These are phyloP conservation scores for Mycoemilia scoparia DNA, from an alignment of 192 early-diverging fungal species.

Conservation along the genomic window DNA sequence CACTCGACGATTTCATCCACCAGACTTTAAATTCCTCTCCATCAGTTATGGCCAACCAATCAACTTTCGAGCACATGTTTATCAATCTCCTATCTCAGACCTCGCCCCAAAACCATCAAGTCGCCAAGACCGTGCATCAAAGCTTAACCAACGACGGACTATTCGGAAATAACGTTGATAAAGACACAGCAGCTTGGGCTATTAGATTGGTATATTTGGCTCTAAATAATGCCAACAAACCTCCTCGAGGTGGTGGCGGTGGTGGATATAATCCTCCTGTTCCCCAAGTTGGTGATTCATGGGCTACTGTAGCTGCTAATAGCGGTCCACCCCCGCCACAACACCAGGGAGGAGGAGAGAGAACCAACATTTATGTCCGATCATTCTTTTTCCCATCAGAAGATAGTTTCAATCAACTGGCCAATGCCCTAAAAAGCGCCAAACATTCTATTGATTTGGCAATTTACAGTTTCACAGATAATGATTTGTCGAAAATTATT, in stretches of 20 bases:
- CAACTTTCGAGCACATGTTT: conserved; percentile 20
- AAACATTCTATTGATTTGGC: conserved; percentile 43
- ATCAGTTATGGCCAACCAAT: conserved; percentile 11
- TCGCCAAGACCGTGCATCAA: conserved; percentile 13
- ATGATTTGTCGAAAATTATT: conserved; percentile 48
- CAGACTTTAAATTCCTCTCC: conserved; percentile 26
- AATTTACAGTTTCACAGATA: conserved; percentile 57
- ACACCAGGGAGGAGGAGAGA: not conserved
- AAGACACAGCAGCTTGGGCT: conserved; percentile 19
- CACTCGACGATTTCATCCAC: conserved; percentile 21
- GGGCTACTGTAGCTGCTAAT: conserved; percentile 6
- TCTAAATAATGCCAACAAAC: conserved; percentile 3
- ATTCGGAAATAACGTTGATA: conserved; percentile 14
- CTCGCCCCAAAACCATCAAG: conserved; percentile 5
- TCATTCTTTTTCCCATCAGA: conserved; percentile 45
- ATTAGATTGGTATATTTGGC: conserved; percentile 13
- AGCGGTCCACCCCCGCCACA: conserved; percentile 3
- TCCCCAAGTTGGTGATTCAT: conserved; percentile 8
- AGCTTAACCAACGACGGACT: conserved; percentile 7
- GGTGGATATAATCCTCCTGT: conserved; percentile 12
- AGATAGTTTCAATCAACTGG: conserved; percentile 31
- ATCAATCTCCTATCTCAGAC: conserved; percentile 10
- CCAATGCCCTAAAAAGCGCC: conserved; percentile 33
- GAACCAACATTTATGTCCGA: conserved; percentile 14
- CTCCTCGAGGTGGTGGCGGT: not conserved